Base-by-base conservation (phyloP, 2,329 filamentous ascomycete genomes). In the Plectosphaerella plurivora region DNA sequence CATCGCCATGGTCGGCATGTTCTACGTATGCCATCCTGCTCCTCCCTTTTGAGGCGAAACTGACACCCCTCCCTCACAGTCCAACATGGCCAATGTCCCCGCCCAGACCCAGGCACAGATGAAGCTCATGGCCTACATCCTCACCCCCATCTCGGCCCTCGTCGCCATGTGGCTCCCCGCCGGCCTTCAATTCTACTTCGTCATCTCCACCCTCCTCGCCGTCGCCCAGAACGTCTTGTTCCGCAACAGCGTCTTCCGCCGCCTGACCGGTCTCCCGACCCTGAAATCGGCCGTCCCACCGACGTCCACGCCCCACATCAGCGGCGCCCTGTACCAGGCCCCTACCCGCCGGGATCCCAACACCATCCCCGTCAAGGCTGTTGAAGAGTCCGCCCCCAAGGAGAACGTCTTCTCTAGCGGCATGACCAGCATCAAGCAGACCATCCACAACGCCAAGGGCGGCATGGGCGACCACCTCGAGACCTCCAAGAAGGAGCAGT, bases 1-100 rank as follows among this genome's bases (percentile, higher is more conserved):
- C 1, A 68, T 64, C 8, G 63, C 83, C 51, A 78, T 88, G 68
- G 81, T 78, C 59, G 59, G 74, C 25, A 78, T 83, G 49, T 71
- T 90, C 52, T 76, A 75, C 52, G 77, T 79, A 66, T 51, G 73
- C 56, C 45, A 1, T 25, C 55, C 36, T n/a, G n/a, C 16, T 11
- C 47, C 35, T 14, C 24, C 22, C 36, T 7, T 20, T 20, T 9
- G 22, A 3, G 36, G 33, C 33, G 7, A 41, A 49, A 51, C 62
- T 64, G 52, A 61, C 58, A 16, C 4, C 1, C 24, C 10, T 5
- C 14, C 4, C 15, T 22, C 14, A 0, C 48, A 74, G 72, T 54
- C 73, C 56, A 71, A 70, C 55, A 55, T 60, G 46, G 66, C 67
- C 54, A 64, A 68, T 53, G 59, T 59, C 7, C 65, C 68, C 33